These are phyloP conservation scores for Sordariomycetes sp. DNA, from an alignment of 2,329 filamentous ascomycete species.

Conservation along the genomic window DNA sequence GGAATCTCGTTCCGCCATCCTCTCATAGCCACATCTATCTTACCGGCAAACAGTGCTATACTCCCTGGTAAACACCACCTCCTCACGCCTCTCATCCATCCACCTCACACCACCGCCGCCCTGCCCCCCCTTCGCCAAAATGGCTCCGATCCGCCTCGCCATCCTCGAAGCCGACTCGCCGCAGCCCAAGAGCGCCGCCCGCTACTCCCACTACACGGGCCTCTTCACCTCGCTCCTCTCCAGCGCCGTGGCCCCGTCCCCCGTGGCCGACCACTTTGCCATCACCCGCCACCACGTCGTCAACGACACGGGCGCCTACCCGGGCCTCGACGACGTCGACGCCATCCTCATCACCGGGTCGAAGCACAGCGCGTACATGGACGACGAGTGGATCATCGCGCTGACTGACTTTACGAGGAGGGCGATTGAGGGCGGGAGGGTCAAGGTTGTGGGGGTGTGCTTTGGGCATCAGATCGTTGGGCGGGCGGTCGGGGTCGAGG, in stretches of 20 bases:
- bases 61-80: neutral
- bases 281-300: constrained; percentile 65
- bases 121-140: neutral
- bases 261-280: constrained; percentile 35
- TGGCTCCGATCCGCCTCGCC: constrained; percentile 60
- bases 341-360: constrained; percentile 72
- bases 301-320: constrained; percentile 53
- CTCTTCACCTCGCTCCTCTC: constrained; percentile 54
- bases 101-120: neutral
- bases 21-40: neutral
- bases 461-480: constrained; percentile 83
- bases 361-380: constrained; percentile 64
- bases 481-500: constrained; percentile 56
- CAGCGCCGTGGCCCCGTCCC: constrained; percentile 31
- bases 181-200: constrained; percentile 47
- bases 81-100: neutral
- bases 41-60: no score
- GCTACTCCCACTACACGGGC: constrained; percentile 63
- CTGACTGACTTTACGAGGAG: constrained; percentile 57
- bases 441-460: constrained; percentile 70
- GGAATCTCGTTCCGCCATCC: neutral
- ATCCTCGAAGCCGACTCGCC: constrained; percentile 84
- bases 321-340: constrained; percentile 63
- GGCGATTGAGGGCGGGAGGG: constrained; percentile 47
- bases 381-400: constrained; percentile 64